phyloP scores from a whole-genome alignment of 108 stramenopile genomes.

The Fragilaria crotonensis region DNA sequence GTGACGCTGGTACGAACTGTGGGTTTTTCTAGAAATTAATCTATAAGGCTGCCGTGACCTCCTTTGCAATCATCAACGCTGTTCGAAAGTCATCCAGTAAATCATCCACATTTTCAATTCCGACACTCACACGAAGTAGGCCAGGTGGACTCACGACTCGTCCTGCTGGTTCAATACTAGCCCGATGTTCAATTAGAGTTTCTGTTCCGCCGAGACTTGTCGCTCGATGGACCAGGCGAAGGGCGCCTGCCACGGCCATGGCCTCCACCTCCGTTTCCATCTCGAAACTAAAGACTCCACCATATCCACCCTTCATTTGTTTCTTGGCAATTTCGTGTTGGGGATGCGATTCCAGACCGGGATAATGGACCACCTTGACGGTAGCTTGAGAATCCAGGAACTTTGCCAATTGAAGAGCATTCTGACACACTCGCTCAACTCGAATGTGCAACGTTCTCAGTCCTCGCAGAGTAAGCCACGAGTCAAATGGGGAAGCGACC shows the following conservation, averaged over 20 bases:
- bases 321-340: conserved; percentile 70
- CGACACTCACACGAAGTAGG: conserved; percentile 83
- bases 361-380: conserved; percentile 78
- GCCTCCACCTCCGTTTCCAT: conserved; percentile 55
- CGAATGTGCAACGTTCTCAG: conserved; percentile 73
- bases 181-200: conserved; percentile 88
- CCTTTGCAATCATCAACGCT: conserved; percentile 46
- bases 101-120: conserved; percentile 80
- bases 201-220: conserved; percentile 96
- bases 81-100: conserved; percentile 66
- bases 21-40: background rate
- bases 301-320: conserved; percentile 52
- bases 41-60: no score
- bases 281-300: conserved; percentile 92
- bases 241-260: conserved; percentile 70
- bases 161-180: conserved; percentile 83
- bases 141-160: conserved; percentile 65
- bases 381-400: conserved; percentile 18
- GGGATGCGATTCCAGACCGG: conserved; percentile 82
- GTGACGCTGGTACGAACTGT: background rate
- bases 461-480: conserved; percentile 85
- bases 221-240: conserved; percentile 66
- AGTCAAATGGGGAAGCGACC: conserved; percentile 76
- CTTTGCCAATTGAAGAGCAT: conserved; percentile 50
- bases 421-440: conserved; percentile 57